These are phyloP conservation scores for Brassica rapa DNA, from an alignment of 345 rosid species.

Conservation along the genomic window DNA sequence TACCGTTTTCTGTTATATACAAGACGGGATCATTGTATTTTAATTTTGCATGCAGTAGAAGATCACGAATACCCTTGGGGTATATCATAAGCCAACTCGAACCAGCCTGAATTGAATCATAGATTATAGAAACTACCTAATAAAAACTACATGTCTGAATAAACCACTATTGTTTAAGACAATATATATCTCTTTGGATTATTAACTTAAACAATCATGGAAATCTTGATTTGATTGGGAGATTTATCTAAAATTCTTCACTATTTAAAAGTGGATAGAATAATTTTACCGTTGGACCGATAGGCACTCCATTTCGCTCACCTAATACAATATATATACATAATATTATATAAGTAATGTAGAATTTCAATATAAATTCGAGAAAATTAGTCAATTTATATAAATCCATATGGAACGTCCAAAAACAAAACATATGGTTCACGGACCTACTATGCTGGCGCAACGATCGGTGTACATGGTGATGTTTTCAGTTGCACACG, in stretches of 20 bases:
- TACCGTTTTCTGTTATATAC: conserved; percentile 64
- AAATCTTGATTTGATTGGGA: not conserved
- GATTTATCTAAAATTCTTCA: not conserved
- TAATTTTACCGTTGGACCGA: conserved; percentile 46
- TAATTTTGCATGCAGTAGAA: conserved; percentile 44
- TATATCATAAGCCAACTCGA: conserved; percentile 48
- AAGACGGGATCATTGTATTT: conserved; percentile 50
- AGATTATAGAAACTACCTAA: not conserved
- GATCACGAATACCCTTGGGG: conserved; percentile 53
- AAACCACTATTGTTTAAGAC: not conserved
- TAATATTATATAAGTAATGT: not conserved
- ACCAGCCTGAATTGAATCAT: conserved; percentile 29
- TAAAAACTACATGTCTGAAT: not conserved
- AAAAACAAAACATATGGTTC: not conserved
- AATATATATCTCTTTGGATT: not conserved
- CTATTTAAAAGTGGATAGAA: not conserved
- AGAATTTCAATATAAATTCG: not conserved
- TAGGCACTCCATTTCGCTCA: conserved; percentile 47
- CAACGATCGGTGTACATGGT: conserved; percentile 50
- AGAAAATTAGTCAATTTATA: not conserved
- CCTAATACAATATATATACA: conserved; percentile 20
- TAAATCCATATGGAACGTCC: not conserved
- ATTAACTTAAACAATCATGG: not conserved
- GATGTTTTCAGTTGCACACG: conserved; percentile 22
- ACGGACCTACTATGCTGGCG: conserved; percentile 26